phyloP scores from a whole-genome alignment of 2,329 filamentous ascomycete genomes.

The Ceratocystis huliohia region DNA sequence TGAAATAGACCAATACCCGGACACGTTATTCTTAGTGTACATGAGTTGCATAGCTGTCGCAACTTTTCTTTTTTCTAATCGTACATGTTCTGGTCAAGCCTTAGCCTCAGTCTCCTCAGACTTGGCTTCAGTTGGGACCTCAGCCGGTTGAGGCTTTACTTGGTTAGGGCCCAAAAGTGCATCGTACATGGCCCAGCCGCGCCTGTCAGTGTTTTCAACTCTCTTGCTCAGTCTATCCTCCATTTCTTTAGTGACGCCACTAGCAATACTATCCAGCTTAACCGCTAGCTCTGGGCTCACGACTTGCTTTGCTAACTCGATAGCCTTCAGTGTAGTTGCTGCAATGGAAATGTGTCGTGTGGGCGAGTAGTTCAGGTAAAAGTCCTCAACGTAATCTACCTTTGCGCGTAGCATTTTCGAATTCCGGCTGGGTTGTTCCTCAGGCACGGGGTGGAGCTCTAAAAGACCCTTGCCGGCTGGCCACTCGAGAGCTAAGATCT shows the following conservation, averaged over 20 bases:
- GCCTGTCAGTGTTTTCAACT: slow-evolving; percentile 17
- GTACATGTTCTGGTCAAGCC: slow-evolving; percentile 8
- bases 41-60: slow-evolving; percentile 9
- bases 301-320: slow-evolving; percentile 35
- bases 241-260: slow-evolving; percentile 31
- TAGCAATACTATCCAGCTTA: slow-evolving; percentile 32
- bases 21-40: slow-evolving; percentile 4
- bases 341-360: slow-evolving; percentile 28
- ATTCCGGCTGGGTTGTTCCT: slow-evolving; percentile 6
- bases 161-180: slow-evolving; percentile 18
- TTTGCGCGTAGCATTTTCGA: slow-evolving; percentile 24
- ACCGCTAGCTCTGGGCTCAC: slow-evolving; percentile 29
- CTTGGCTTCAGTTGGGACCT: background rate
- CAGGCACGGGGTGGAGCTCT: slow-evolving; percentile 28
- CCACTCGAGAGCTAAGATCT: slow-evolving; percentile 32
- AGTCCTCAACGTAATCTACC: slow-evolving; percentile 24
- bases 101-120: background rate
- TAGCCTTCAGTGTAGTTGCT: slow-evolving; percentile 33
- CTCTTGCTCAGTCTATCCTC: slow-evolving; percentile 25
- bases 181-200: slow-evolving; percentile 20
- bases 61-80: slow-evolving; percentile 9
- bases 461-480: slow-evolving; percentile 30
- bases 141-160: background rate
- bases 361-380: slow-evolving; percentile 29
- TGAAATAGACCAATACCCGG: background rate